Evolutionary conservation across 495 filamentous ascomycete genomes (phyloP), one percentile per base, ranked within the genome.

Genomic region (Xylaria cubensis): DNA sequence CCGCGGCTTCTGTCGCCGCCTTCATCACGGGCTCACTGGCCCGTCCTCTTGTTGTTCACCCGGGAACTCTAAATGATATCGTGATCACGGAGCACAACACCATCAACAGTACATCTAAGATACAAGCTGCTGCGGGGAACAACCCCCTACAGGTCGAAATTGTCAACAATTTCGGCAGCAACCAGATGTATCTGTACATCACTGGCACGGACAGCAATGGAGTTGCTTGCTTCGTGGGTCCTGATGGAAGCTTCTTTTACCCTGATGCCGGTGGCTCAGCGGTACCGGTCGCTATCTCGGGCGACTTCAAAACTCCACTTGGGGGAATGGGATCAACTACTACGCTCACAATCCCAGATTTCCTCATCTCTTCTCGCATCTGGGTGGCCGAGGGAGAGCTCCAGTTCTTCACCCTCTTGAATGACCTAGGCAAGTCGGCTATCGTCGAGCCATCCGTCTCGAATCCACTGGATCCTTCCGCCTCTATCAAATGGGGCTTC

Each of bases 401-500:
- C 19, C 58, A 80, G 51, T 85, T 85, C 77, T 83, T 76, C 74
- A 76, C 79, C 24, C 74, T 84, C 13, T 62, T 64, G 15, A 51
- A 50, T 46, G 73, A 24, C 5, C 65, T 74, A 21, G 82, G 81
- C 32, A 73, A 61, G 12, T 72, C 77, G 1, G 65, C 50, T 24
- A 74, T 85, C 10, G 82, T 84, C 67, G 80, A 85, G 75, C 84
- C 83, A 4, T 80, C 84, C 1, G 74, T 77, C 46, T 72, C 76
- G 24, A 86, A 86, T 76, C 80, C 81, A 3, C 67, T 66, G 4
- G 84, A 86, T 63, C 84, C 84, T 21, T 83, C 75, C 21, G 75
- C 82, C 3, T 77, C 58, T n/a, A 70, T 84, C 59, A 84, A 81
- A 77, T 86, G 83, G 84, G 84, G 84, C 32, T 86, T 85, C 65